These are phyloP conservation scores for Cytospora leucostoma DNA, from an alignment of 2,329 filamentous ascomycete species.

Conservation along the genomic window DNA sequence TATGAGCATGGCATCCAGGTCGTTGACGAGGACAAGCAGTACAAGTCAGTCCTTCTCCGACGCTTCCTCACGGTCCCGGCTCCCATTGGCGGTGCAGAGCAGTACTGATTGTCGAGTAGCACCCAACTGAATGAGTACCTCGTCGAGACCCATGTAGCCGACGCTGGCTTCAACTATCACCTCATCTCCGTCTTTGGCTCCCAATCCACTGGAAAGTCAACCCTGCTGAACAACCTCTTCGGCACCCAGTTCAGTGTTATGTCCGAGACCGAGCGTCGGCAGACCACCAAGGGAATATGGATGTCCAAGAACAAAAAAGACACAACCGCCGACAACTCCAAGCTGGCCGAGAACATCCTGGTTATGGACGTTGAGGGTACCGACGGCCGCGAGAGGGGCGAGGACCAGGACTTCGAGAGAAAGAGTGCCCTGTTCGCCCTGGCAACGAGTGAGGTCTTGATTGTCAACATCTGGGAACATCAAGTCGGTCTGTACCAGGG, in stretches of 20 bases:
- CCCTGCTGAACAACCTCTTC: slow-evolving; percentile 92
- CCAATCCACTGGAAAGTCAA: slow-evolving; percentile 98
- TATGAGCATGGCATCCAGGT: slow-evolving; percentile 97
- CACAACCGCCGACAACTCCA: slow-evolving; percentile 45
- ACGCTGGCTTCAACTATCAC: slow-evolving; percentile 97
- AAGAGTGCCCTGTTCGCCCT: slow-evolving; percentile 97
- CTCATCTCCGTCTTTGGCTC: slow-evolving; percentile 98
- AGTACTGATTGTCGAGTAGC: slow-evolving; percentile 48
- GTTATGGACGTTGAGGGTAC: slow-evolving; percentile 99
- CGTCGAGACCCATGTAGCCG: slow-evolving; percentile 73
- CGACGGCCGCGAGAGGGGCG: slow-evolving; percentile 91
- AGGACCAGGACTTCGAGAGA: slow-evolving; percentile 98
- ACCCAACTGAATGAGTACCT: slow-evolving; percentile 80
- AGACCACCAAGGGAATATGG: slow-evolving; percentile 99
- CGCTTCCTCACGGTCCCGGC: slow-evolving; percentile 21
- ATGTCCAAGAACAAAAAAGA: slow-evolving; percentile 92
- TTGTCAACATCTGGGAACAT: slow-evolving; percentile 99
- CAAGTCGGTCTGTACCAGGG: slow-evolving; percentile 98
- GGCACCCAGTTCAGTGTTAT: slow-evolving; percentile 97
- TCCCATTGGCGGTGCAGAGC: slow-evolving; percentile 6
- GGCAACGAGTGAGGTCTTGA: slow-evolving; percentile 95
- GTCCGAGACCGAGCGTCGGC: slow-evolving; percentile 89
- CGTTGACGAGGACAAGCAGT: slow-evolving; percentile 92
- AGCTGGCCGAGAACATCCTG: slow-evolving; percentile 95
- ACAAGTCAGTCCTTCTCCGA: slow-evolving; percentile 69